phyloP scores from a whole-genome alignment of 108 stramenopile species.

The Nitzschia sp. region DNA sequence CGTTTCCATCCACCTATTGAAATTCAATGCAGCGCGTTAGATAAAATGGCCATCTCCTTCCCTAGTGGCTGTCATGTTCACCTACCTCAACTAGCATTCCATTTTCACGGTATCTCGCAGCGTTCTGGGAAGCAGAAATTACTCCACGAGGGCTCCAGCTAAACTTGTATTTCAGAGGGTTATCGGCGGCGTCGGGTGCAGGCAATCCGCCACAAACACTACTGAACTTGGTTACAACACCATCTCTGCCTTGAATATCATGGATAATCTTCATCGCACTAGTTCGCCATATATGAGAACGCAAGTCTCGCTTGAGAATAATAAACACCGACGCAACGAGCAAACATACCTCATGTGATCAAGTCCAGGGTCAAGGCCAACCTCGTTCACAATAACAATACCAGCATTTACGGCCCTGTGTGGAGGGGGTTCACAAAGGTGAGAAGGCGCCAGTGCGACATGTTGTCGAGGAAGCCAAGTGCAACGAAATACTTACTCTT shows the following conservation, averaged over 20 bases:
- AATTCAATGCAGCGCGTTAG: background rate
- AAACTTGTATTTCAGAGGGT: slow-evolving; percentile 86
- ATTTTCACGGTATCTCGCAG: slow-evolving; percentile 58
- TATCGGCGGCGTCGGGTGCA: slow-evolving; percentile 77
- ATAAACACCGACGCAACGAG: background rate
- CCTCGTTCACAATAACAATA: slow-evolving; percentile 79
- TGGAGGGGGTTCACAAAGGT: background rate
- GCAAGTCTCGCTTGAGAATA: background rate
- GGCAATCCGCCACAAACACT: slow-evolving; percentile 85
- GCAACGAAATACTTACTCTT: slow-evolving; percentile 21
- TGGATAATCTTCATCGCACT: slow-evolving; percentile 80
- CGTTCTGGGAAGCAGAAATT: slow-evolving; percentile 65
- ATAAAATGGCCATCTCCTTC: background rate
- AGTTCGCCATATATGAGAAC: background rate
- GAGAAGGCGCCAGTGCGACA: background rate
- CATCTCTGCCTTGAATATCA: slow-evolving; percentile 63
- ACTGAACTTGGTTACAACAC: slow-evolving; percentile 56
- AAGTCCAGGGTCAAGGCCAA: slow-evolving; percentile 88
- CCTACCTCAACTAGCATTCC: slow-evolving; percentile 32
- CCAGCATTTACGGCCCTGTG: slow-evolving; percentile 46
- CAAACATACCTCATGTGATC: slow-evolving; percentile 58
- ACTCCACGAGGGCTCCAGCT: slow-evolving; percentile 89
- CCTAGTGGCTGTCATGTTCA: background rate
- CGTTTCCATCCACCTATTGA: slow-evolving; percentile 32
- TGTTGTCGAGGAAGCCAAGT: slow-evolving; percentile 6